phyloP scores from a whole-genome alignment of 495 filamentous ascomycete genomes.

The Sporormia fimetaria region DNA sequence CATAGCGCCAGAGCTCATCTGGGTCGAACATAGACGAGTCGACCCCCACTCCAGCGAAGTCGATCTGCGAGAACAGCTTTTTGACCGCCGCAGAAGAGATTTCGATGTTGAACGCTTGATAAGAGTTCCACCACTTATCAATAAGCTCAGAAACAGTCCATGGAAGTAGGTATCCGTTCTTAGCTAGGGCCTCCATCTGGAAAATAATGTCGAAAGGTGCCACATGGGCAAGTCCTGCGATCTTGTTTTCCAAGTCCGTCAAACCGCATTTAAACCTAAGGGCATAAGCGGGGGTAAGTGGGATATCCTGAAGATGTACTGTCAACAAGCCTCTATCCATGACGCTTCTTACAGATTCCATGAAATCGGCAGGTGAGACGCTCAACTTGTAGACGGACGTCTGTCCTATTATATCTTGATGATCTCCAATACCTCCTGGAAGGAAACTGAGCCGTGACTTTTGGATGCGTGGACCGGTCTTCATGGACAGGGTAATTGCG shows the following conservation, averaged over 20 bases:
- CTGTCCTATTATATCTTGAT: neutral
- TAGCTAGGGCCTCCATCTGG: conserved; percentile 2
- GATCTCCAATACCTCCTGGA: neutral
- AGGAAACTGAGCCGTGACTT: neutral
- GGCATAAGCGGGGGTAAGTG: neutral
- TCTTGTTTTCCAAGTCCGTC: neutral
- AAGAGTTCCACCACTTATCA: neutral
- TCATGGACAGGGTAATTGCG: neutral
- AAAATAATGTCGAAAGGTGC: neutral
- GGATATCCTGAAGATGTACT: neutral
- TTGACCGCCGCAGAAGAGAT: conserved; percentile 1
- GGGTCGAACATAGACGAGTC: neutral
- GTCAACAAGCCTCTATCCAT: neutral
- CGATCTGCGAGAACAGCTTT: conserved; percentile 1
- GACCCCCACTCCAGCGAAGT: neutral
- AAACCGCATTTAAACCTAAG: neutral
- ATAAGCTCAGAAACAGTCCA: neutral
- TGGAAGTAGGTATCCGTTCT: conserved; percentile 3
- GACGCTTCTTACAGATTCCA: neutral
- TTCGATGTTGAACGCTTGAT: neutral
- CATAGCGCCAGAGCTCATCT: conserved; percentile 1
- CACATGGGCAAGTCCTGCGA: neutral
- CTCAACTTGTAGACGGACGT: neutral
- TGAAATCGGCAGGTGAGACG: neutral
- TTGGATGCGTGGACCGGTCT: neutral